Percentiles rank a stretch among this genome's conserved stretches.
Evolutionary conservation across 257 asterid species (phyloP).

Genomic region (Capsicum rhomboideum): DNA sequence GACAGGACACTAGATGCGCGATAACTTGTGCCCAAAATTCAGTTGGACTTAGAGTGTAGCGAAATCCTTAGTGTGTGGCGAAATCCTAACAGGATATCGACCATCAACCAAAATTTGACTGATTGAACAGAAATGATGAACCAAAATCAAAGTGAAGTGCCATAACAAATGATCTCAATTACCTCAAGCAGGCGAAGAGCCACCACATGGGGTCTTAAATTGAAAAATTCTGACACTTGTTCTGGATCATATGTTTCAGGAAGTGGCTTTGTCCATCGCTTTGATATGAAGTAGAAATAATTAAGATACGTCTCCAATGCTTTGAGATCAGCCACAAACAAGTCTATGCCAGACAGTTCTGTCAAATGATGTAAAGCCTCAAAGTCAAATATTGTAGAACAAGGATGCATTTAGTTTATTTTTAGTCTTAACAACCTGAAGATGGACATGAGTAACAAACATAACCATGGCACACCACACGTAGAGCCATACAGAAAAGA

Average conservation of each 20-base stretch:
- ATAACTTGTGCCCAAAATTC: background rate
- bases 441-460: background rate
- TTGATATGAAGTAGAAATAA: constrained; percentile 54
- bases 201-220: constrained; percentile 85
- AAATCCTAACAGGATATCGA: background rate
- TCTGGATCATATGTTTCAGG: constrained; percentile 79
- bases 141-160: background rate
- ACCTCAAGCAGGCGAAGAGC: constrained; percentile 88
- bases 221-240: constrained; percentile 60
- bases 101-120: background rate
- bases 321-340: constrained; percentile 72
- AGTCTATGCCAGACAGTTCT: constrained; percentile 81
- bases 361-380: constrained; percentile 15
- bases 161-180: constrained; percentile 4
- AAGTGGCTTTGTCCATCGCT: constrained; percentile 88
- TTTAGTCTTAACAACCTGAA: background rate
- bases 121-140: background rate
- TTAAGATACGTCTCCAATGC: constrained; percentile 71
- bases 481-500: background rate
- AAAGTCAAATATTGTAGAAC: background rate
- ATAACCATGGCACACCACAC: background rate
- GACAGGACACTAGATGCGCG: background rate
- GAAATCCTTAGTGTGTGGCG: background rate
- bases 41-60: background rate
- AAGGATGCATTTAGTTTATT: background rate